Base-by-base conservation (phyloP, 257 asterid genomes). In the Fraxinus americana region DNA sequence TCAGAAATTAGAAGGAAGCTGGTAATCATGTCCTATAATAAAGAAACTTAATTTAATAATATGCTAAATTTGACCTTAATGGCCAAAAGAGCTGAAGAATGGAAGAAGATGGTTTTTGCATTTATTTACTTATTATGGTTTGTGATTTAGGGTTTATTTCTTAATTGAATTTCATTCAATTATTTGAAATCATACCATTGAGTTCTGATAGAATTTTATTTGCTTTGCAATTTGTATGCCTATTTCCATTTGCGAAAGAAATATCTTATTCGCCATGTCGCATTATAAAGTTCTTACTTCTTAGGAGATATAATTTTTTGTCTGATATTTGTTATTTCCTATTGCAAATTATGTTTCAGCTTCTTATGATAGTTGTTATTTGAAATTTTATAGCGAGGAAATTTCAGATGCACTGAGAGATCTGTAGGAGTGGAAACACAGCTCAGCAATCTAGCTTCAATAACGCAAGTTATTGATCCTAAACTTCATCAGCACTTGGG, bases 401-500 rank as follows among this genome's bases (percentile, higher is more conserved):
- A 95, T 86, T 95, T 95, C 93, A 93, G 96, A 90, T 93, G 97
- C 93, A 91, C 94, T 1, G 98, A 84, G 75, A 87, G 87, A 71
- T 90, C 98, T 67, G 89, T 95, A 61, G 98, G 99, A 59, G 99
- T 95, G 79, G 98, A 95, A 84, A 72, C 84, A 1, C 99, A 95
- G 81, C 96, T 95, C 59, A 82, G 89, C 77, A 93, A 83, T 86
- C 87, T 95, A 45, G 98, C 99, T 80, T 90, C 97, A 38, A 73
- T 95, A 79, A 92, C 97, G 21, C 97, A 93, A 89, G 91, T 93
- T 72, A 74, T 95, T 79, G 96, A 95, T 78, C 99, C 99, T 71
- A 95, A 95, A 84, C 97, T 95, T 85, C 99, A 95, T 81, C 90
- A 86, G 77, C 99, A 95, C 91, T 84, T 95, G 80, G 99, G 99